phyloP scores from a whole-genome alignment of 2,329 filamentous ascomycete genomes.

The Ciborinia camelliae region DNA sequence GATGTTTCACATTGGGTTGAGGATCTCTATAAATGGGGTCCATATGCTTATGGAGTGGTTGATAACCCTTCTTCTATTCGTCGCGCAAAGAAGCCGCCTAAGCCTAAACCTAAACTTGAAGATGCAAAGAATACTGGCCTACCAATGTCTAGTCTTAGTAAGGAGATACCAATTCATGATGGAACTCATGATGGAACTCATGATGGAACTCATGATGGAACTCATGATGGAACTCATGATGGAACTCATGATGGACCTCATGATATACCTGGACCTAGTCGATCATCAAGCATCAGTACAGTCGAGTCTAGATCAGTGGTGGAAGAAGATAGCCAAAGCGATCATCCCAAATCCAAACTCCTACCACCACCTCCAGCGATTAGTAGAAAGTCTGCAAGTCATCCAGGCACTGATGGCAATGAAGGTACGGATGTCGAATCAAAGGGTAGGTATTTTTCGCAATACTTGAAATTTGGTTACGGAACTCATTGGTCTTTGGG shows the following conservation, averaged over 20 bases:
- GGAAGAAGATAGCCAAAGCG: background rate
- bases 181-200: slow-evolving; percentile 1
- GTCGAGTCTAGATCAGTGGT: background rate
- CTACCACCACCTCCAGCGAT: slow-evolving; percentile 20
- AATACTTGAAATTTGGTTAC: slow-evolving; percentile 64
- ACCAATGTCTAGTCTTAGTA: slow-evolving; percentile 8
- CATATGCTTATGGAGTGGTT: slow-evolving; percentile 77
- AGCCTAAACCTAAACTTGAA: slow-evolving; percentile 11
- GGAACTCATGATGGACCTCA: slow-evolving; percentile 9
- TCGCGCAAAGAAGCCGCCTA: slow-evolving; percentile 40
- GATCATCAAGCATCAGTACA: slow-evolving; percentile 6
- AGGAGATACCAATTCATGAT: slow-evolving; percentile 10
- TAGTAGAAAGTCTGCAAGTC: slow-evolving; percentile 22
- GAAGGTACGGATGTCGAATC: slow-evolving; percentile 29
- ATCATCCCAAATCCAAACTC: slow-evolving; percentile 9
- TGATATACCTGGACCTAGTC: background rate
- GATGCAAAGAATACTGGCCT: background rate
- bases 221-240: slow-evolving; percentile 8
- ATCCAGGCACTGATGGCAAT: slow-evolving; percentile 21
- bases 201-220: slow-evolving; percentile 6
- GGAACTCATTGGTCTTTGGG: slow-evolving; percentile 62
- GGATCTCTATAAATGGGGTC: slow-evolving; percentile 79
- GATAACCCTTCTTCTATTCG: slow-evolving; percentile 72
- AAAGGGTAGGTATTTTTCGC: slow-evolving; percentile 48
- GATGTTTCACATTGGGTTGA: slow-evolving; percentile 84